Base-by-base conservation (phyloP, 306 rosid species). In the Dalbergia cultrata region DNA sequence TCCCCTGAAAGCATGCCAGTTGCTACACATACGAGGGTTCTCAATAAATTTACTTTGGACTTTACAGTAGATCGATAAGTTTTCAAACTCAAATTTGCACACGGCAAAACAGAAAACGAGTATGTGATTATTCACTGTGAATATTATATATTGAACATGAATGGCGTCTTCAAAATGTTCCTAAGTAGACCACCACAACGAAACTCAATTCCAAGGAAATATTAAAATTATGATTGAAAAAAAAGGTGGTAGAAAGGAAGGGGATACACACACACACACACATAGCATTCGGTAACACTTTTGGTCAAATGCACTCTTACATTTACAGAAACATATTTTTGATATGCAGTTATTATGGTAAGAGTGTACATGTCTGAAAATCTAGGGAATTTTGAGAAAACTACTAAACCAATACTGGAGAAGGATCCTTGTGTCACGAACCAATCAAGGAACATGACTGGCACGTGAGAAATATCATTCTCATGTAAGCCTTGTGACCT, bases 331-430 rank as follows among this genome's bases (percentile, higher is more conserved):
- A 90, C 71, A 68, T 91, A 89, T 83, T 89, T 87, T 53, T 91
- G 89, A 85, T 89, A 91, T 8, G 91, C 88, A 74, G 91, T 89
- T 64, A 85, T 88, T 78, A 89, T 49, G 37, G 90, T 87, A 11
- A 89, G 87, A 0, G 88, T 85, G 89, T 89, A 89, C 76, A 79
- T 41, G 84, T 89, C 93, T 31, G 91, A 89, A 76, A 89, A 89
- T 70, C 93, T 80, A 43, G 93, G 91, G 72, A 90, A 64, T 72
- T 90, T 90, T 86, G 93, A 89, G 68, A 91, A 90, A 66, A 90
- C 87, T 37, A 81, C 84, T 90, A 90, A 67, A 59, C 93, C 91
- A 0, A 86, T 87, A 37, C 84, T 80, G 56, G 84, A 82, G 18
- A 84, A 90, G 77, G 91, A 84, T 17, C 88, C n/a, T n/a, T n/a